Conservation (phyloP, 2,329 filamentous ascomycete species). For the Ramichloridium luteum region DNA sequence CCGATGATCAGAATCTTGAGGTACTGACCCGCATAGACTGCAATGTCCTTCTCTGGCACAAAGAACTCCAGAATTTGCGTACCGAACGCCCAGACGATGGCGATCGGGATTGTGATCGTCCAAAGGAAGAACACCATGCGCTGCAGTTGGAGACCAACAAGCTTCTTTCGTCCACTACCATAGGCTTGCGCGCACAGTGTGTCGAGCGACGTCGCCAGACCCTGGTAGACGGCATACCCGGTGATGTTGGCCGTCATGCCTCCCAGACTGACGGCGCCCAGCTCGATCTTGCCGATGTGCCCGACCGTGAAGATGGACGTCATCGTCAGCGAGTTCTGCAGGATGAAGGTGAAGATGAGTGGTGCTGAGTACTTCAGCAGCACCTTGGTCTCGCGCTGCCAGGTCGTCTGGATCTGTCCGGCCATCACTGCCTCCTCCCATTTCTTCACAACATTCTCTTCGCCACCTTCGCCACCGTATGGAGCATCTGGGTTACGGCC, state of each 20-base stretch:
- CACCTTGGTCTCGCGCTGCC: slow-evolving; percentile 79
- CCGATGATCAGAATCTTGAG: slow-evolving; percentile 58
- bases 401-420: slow-evolving; percentile 76
- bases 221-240: slow-evolving; percentile 37
- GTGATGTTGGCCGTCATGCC: slow-evolving; percentile 39
- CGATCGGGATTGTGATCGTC: slow-evolving; percentile 59
- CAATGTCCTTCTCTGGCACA: slow-evolving; percentile 60
- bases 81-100: slow-evolving; percentile 56
- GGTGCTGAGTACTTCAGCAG: slow-evolving; percentile 40
- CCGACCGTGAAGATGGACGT: slow-evolving; percentile 39
- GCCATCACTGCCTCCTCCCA: slow-evolving; percentile 78
- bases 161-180: slow-evolving; percentile 75
- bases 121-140: slow-evolving; percentile 70
- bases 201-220: slow-evolving; percentile 80
- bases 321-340: slow-evolving; percentile 38
- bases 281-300: slow-evolving; percentile 36
- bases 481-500: slow-evolving; percentile 19
- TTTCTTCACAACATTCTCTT: slow-evolving; percentile 53
- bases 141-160: slow-evolving; percentile 75
- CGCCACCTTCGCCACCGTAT: slow-evolving; percentile 37
- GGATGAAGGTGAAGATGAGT: slow-evolving; percentile 35
- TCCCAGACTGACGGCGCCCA: slow-evolving; percentile 37
- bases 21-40: slow-evolving; percentile 59
- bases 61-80: slow-evolving; percentile 51
- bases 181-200: slow-evolving; percentile 91